These are phyloP conservation scores for Diaporthe citri DNA, from an alignment of 2,329 filamentous ascomycete genomes.

Conservation along the genomic window DNA sequence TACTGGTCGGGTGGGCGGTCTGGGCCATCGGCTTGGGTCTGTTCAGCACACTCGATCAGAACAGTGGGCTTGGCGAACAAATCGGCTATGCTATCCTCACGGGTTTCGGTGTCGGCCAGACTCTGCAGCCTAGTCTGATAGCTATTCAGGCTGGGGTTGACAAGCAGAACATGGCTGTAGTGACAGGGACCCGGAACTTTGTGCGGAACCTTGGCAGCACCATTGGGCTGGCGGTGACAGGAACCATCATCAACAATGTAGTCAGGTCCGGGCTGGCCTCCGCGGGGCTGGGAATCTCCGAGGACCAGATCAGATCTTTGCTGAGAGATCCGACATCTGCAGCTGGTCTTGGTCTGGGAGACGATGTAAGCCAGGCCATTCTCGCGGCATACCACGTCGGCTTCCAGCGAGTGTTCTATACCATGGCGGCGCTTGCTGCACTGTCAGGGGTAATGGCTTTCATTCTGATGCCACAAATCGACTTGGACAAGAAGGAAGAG, in stretches of 20 bases:
- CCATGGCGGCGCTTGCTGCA: neutral
- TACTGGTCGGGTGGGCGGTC: constrained; percentile 35
- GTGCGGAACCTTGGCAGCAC: constrained; percentile 36
- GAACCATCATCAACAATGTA: constrained; percentile 26
- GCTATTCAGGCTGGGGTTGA: constrained; percentile 37
- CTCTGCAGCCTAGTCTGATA: constrained; percentile 39
- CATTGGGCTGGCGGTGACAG: constrained; percentile 25
- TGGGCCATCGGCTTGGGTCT: constrained; percentile 39
- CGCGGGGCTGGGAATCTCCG: neutral
- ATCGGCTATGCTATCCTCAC: constrained; percentile 39
- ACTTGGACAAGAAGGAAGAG: neutral
- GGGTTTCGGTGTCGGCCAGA: constrained; percentile 37
- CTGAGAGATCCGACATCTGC: neutral
- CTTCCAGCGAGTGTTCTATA: constrained; percentile 11
- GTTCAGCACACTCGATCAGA: constrained; percentile 30
- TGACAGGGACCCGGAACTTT: constrained; percentile 40
- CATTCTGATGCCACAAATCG: neutral
- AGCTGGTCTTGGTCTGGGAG: neutral
- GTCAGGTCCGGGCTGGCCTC: constrained; percentile 16
- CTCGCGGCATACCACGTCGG: neutral
- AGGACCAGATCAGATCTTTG: neutral
- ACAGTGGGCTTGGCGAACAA: constrained; percentile 23
- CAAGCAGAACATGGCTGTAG: constrained; percentile 39
- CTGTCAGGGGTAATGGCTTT: neutral
- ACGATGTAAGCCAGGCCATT: neutral